phyloP scores from a whole-genome alignment of 2,329 filamentous ascomycete species.

The Cadophora luteo-olivacea region DNA sequence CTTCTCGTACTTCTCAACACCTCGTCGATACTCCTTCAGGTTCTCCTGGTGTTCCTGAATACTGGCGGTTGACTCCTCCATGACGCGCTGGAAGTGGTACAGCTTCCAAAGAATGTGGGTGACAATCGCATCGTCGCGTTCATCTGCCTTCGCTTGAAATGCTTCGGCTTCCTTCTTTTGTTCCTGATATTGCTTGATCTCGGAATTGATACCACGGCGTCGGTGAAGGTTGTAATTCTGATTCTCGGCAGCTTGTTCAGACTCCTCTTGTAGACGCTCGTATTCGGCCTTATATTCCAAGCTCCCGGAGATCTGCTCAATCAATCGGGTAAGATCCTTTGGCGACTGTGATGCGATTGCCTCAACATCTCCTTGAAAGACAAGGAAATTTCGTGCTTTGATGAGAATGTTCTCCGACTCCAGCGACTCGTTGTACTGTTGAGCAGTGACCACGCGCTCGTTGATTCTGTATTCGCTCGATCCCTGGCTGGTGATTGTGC shows the following conservation, averaged over 20 bases:
- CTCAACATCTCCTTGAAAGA: constrained; percentile 98
- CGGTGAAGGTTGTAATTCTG: constrained; percentile 88
- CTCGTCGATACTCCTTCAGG: constrained; percentile 88
- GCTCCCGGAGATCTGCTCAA: constrained; percentile 97
- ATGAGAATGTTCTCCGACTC: constrained; percentile 97
- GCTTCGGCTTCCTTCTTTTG: constrained; percentile 96
- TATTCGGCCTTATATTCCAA: constrained; percentile 95
- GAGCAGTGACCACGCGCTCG: constrained; percentile 84
- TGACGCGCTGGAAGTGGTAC: constrained; percentile 91
- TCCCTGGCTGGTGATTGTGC: constrained; percentile 86
- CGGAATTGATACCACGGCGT: constrained; percentile 92
- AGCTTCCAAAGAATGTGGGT: constrained; percentile 96
- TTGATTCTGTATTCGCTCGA: constrained; percentile 98
- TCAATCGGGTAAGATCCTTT: constrained; percentile 88
- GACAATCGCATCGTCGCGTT: constrained; percentile 89
- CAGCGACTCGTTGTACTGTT: constrained; percentile 91
- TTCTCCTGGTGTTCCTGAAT: constrained; percentile 96
- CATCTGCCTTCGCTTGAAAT: constrained; percentile 88
- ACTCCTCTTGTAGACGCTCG: constrained; percentile 84
- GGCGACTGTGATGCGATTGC: constrained; percentile 95
- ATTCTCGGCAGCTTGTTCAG: constrained; percentile 86
- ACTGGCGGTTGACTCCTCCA: constrained; percentile 88
- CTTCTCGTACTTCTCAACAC: constrained; percentile 83
- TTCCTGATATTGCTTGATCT: constrained; percentile 97
- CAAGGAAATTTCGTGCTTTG: constrained; percentile 96